A percentile compares a stretch with the other conserved stretches of the same genome.
phyloP scores from a whole-genome alignment of 1,284 basidiomycete genomes.

The Cerioporus squamosus region DNA sequence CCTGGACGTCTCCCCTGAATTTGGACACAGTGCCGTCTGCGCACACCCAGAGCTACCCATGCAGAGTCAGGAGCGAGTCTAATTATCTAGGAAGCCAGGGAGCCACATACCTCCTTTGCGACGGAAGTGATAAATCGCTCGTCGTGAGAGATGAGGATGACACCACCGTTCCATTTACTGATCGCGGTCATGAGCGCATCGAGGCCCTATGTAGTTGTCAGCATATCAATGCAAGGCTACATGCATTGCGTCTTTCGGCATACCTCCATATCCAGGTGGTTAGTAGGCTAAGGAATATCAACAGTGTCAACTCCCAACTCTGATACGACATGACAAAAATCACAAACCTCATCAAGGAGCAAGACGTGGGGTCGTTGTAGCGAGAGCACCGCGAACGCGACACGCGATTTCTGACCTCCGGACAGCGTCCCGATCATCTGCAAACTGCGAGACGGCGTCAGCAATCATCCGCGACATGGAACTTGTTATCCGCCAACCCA shows the following conservation, averaged over 20 bases:
- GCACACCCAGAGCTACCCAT: constrained; percentile 83
- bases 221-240: constrained; percentile 11
- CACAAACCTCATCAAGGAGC: constrained; percentile 83
- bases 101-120: constrained; percentile 63
- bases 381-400: constrained; percentile 93
- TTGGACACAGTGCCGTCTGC: constrained; percentile 83
- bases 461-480: background rate
- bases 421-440: constrained; percentile 85
- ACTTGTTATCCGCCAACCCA: constrained; percentile 51
- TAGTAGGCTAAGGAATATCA: constrained; percentile 73
- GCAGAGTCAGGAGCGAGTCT: background rate
- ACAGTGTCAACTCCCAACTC: background rate
- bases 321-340: background rate
- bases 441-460: constrained; percentile 46
- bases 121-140: constrained; percentile 90
- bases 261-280: constrained; percentile 94
- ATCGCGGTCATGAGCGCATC: constrained; percentile 94
- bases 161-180: constrained; percentile 94
- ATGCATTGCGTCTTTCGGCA: constrained; percentile 23
- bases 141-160: constrained; percentile 93
- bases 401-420: constrained; percentile 97
- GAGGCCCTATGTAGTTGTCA: constrained; percentile 63
- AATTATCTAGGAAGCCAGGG: background rate
- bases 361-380: constrained; percentile 89
- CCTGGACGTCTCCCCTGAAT: constrained; percentile 90